phyloP scores from a whole-genome alignment of 2,329 filamentous ascomycete genomes.

The Botrytis fabae region DNA sequence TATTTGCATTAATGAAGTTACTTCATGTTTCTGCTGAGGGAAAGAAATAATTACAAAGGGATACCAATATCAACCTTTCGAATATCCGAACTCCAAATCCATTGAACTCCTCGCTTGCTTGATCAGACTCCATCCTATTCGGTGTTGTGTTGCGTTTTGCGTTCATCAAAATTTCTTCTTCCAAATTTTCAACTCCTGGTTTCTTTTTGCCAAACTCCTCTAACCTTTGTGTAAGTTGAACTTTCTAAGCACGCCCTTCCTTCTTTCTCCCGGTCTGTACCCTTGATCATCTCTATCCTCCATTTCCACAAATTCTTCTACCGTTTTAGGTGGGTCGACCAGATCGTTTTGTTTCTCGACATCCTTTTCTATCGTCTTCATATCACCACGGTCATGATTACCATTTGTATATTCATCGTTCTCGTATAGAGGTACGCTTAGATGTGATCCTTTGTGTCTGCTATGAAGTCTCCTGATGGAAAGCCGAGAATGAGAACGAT shows the following conservation, averaged over 20 bases:
- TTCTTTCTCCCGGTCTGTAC: conserved; percentile 27
- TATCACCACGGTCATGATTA: conserved; percentile 24
- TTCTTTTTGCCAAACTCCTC: background rate
- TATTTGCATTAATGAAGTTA: conserved; percentile 10
- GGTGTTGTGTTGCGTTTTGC: conserved; percentile 8
- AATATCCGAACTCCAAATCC: conserved; percentile 16
- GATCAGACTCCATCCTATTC: conserved; percentile 1
- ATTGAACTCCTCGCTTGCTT: conserved; percentile 18
- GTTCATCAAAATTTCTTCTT: conserved; percentile 1
- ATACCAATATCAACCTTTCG: conserved; percentile 19
- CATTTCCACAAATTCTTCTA: conserved; percentile 13
- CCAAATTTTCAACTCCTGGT: background rate
- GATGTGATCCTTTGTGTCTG: conserved; percentile 24
- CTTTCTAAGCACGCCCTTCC: conserved; percentile 30
- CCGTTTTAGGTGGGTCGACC: conserved; percentile 13
- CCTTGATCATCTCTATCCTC: conserved; percentile 17
- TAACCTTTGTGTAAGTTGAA: conserved; percentile 27
- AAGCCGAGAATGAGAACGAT: conserved; percentile 31
- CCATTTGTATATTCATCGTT: conserved; percentile 33
- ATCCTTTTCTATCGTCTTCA: conserved; percentile 19
- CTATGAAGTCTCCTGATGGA: conserved; percentile 30
- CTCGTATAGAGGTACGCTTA: conserved; percentile 30
- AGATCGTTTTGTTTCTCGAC: conserved; percentile 12
- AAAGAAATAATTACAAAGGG: conserved; percentile 19
- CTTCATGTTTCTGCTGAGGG: conserved; percentile 4